Conservation (phyloP, 345 rosid species). For the Moringa oleifera region DNA sequence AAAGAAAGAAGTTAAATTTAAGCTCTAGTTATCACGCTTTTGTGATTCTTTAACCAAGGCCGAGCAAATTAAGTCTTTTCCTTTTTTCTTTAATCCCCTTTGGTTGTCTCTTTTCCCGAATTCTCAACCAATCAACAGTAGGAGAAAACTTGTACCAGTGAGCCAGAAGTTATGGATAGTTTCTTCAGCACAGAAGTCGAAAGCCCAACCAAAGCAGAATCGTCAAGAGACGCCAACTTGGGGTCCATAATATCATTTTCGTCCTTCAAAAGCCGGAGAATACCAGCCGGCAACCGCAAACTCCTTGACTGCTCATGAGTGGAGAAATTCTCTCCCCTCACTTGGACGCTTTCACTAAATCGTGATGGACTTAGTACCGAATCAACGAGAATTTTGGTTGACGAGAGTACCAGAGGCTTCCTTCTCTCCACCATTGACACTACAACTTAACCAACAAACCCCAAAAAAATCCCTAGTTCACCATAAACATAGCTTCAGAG, state of each 20-base stretch:
- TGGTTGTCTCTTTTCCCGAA: not conserved
- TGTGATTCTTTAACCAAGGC: not conserved
- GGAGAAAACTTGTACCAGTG: slow-evolving; percentile 48
- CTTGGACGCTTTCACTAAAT: slow-evolving; percentile 11
- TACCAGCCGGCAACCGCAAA: slow-evolving; percentile 52
- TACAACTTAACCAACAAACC: slow-evolving; percentile 11
- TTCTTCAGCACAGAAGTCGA: slow-evolving; percentile 61
- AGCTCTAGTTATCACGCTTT: not conserved
- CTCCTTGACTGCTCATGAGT: slow-evolving; percentile 12
- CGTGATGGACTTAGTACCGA: slow-evolving; percentile 45
- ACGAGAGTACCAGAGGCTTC: slow-evolving; percentile 74
- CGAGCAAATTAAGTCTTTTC: not conserved
- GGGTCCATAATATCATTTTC: slow-evolving; percentile 23
- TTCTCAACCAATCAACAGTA: slow-evolving; percentile 4
- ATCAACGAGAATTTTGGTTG: slow-evolving; percentile 61
- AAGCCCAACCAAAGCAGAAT: slow-evolving; percentile 60
- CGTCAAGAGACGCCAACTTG: slow-evolving; percentile 47
- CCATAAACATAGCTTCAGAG: not conserved
- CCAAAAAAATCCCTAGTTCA: not conserved
- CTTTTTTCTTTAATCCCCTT: no score
- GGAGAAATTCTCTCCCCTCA: slow-evolving; percentile 4
- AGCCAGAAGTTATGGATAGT: slow-evolving; percentile 62
- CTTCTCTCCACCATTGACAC: slow-evolving; percentile 58
- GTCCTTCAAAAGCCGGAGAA: slow-evolving; percentile 45
- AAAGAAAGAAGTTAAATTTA: no score